Evolutionary conservation across 345 rosid species (phyloP).

Genomic region (Citropsis articulata): DNA sequence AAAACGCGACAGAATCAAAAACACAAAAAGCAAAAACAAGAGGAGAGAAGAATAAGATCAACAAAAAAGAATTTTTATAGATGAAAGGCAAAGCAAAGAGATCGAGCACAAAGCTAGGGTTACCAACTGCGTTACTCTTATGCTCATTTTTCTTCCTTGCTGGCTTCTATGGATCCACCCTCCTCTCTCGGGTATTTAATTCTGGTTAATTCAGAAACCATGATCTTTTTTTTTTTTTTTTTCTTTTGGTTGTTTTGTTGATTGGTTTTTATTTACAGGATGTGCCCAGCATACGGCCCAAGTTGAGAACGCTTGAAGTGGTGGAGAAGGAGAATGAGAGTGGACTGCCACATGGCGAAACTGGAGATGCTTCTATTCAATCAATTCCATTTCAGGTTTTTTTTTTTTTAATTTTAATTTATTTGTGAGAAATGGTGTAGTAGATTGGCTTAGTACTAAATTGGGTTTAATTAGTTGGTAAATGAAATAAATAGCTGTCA

Average conservation of each 20-base stretch:
- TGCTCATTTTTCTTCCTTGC: slow-evolving; percentile 59
- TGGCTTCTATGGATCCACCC: slow-evolving; percentile 58
- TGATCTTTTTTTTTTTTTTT: not conserved
- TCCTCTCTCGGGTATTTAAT: slow-evolving; percentile 43
- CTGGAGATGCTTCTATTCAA: slow-evolving; percentile 56
- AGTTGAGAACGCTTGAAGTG: slow-evolving; percentile 51
- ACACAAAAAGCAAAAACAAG: not conserved
- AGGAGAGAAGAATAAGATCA: not conserved
- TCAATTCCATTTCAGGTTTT: slow-evolving; percentile 78
- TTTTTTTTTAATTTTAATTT: not conserved
- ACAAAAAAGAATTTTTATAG: not conserved
- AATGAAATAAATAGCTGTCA: not conserved
- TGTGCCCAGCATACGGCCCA: slow-evolving; percentile 50
- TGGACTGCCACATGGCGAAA: slow-evolving; percentile 49
- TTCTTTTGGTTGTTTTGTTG: not conserved
- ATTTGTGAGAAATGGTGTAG: not conserved
- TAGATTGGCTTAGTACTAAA: not conserved
- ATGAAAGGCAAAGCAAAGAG: slow-evolving; percentile 69
- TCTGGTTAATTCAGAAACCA: not conserved
- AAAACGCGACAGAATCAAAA: not conserved
- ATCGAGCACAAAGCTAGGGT: slow-evolving; percentile 52
- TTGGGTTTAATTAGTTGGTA: not conserved
- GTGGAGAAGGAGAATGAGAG: slow-evolving; percentile 19
- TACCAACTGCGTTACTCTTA: slow-evolving; percentile 35
- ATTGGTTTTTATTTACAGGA: slow-evolving; percentile 37